A percentile compares a stretch with the other conserved stretches of the same genome.
Conservation (phyloP, 2,329 filamentous ascomycete genomes). For the Curvularia hawaiiensis region DNA sequence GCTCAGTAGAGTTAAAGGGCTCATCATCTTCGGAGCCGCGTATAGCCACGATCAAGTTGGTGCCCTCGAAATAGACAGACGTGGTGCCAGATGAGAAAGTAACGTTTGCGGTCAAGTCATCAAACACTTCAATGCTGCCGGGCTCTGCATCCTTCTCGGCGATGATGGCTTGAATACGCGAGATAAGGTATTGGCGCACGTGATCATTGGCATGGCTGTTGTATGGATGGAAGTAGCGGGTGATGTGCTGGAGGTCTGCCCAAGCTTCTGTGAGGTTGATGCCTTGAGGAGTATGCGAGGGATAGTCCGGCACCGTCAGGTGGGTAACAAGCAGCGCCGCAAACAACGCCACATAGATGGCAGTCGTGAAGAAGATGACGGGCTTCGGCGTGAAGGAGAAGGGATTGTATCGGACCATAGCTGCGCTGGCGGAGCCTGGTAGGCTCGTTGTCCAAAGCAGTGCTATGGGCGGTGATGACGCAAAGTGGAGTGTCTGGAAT, state of each 20-base stretch:
- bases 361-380: slow-evolving; percentile 78
- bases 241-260: slow-evolving; percentile 79
- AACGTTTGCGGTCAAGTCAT: slow-evolving; percentile 79
- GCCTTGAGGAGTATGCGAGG: slow-evolving; percentile 62
- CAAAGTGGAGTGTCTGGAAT: slow-evolving; percentile 9
- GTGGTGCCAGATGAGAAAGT: slow-evolving; percentile 64
- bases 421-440: slow-evolving; percentile 20
- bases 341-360: slow-evolving; percentile 78
- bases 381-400: slow-evolving; percentile 80
- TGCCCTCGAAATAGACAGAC: slow-evolving; percentile 85
- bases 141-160: slow-evolving; percentile 56
- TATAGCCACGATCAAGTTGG: slow-evolving; percentile 90
- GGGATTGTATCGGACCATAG: slow-evolving; percentile 49
- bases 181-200: slow-evolving; percentile 76
- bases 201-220: slow-evolving; percentile 84
- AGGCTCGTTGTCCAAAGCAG: slow-evolving; percentile 8
- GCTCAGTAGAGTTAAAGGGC: slow-evolving; percentile 68
- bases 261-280: slow-evolving; percentile 86
- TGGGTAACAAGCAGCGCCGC: slow-evolving; percentile 75
- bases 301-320: slow-evolving; percentile 73
- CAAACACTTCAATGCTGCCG: slow-evolving; percentile 68
- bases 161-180: slow-evolving; percentile 72
- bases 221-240: slow-evolving; percentile 80
- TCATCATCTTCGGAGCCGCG: slow-evolving; percentile 75
- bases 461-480: slow-evolving; percentile 13